These are phyloP conservation scores for Metschnikowia gruessii DNA, from an alignment of 805 yeast genomes.

Conservation along the genomic window DNA sequence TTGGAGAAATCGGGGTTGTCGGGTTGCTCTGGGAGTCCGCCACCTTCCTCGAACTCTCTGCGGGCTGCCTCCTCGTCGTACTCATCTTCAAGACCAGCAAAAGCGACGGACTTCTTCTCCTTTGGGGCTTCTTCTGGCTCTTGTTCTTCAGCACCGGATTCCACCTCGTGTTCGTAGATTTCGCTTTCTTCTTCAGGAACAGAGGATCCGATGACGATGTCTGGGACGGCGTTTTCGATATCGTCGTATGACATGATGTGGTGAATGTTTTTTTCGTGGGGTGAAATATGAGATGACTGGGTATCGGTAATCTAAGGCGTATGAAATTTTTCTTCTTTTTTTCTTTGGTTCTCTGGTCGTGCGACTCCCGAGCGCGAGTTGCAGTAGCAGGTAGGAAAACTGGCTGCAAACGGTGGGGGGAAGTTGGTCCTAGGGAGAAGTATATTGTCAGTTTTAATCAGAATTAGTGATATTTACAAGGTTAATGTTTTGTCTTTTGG, in stretches of 20 bases:
- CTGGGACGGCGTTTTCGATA: conserved; percentile 81
- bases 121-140: conserved; percentile 37
- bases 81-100: conserved; percentile 68
- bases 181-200: conserved; percentile 37
- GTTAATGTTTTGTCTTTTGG: no score
- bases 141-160: conserved; percentile 45
- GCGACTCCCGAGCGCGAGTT: conserved; percentile 5
- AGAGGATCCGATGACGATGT: conserved; percentile 68
- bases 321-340: conserved; percentile 11
- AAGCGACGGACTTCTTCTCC: conserved; percentile 73
- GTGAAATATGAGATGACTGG: conserved; percentile 2
- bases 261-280: conserved; percentile 11
- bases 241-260: conserved; percentile 63
- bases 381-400: background rate
- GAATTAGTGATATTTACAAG: no score
- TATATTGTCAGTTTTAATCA: no score
- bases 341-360: conserved; percentile 9
- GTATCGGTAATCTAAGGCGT: background rate
- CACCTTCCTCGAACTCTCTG: conserved; percentile 94
- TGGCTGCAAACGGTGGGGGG: no score
- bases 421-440: no score
- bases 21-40: conserved; percentile 97
- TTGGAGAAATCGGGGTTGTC: conserved; percentile 76
- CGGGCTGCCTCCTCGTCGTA: conserved; percentile 72
- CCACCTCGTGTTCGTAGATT: conserved; percentile 53